Evolutionary conservation across 2,329 filamentous ascomycete species (phyloP).

Genomic region (Knoxdaviesia proteae): DNA sequence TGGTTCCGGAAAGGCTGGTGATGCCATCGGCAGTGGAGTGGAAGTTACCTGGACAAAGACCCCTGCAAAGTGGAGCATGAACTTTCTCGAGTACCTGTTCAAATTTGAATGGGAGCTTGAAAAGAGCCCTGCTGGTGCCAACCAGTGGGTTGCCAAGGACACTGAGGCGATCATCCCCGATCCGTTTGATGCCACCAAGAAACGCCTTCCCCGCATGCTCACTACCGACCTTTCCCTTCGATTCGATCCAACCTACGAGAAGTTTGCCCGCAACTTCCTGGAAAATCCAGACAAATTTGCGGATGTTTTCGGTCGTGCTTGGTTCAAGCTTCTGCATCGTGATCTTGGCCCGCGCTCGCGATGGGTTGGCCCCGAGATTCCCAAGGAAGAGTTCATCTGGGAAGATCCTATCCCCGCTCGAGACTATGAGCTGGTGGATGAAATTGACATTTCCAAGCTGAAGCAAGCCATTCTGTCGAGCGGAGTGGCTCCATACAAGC

Average conservation of each 20-base stretch:
- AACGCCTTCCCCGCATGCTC: slow-evolving; percentile 57
- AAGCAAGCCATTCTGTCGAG: slow-evolving; percentile 47
- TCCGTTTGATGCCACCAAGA: slow-evolving; percentile 47
- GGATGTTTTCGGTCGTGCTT: slow-evolving; percentile 50
- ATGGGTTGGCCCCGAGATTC: slow-evolving; percentile 57
- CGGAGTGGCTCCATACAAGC: slow-evolving; percentile 36
- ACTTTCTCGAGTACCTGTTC: slow-evolving; percentile 58
- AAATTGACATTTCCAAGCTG: slow-evolving; percentile 39
- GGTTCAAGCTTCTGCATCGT: slow-evolving; percentile 71
- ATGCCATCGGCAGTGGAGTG: slow-evolving; percentile 56
- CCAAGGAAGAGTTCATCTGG: slow-evolving; percentile 49
- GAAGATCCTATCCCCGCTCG: slow-evolving; percentile 49
- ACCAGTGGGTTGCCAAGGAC: slow-evolving; percentile 59
- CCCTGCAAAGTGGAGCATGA: slow-evolving; percentile 56
- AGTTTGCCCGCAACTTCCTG: slow-evolving; percentile 51
- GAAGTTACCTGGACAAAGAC: slow-evolving; percentile 66
- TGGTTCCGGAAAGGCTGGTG: slow-evolving; percentile 43
- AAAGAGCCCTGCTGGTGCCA: slow-evolving; percentile 55
- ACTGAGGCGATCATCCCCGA: slow-evolving; percentile 47
- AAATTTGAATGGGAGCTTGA: slow-evolving; percentile 58
- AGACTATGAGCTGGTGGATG: slow-evolving; percentile 35
- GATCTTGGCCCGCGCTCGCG: slow-evolving; percentile 52
- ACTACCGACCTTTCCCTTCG: slow-evolving; percentile 56
- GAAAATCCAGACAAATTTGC: slow-evolving; percentile 47
- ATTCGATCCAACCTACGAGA: slow-evolving; percentile 51